phyloP scores from a whole-genome alignment of 306 rosid species.

The Benincasa hispida region DNA sequence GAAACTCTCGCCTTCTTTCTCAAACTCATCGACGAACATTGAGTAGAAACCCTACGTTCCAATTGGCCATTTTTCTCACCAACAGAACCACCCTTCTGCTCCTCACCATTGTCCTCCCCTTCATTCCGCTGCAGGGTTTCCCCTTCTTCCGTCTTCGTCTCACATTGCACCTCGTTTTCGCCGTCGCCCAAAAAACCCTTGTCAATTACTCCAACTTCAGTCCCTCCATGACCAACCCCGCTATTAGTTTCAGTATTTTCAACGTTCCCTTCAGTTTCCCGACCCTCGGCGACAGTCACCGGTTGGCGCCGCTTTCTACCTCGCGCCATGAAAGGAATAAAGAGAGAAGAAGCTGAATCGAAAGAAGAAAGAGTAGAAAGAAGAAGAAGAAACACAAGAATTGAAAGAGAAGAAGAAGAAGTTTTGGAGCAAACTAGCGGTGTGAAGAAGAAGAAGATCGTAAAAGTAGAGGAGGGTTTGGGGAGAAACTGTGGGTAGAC shows the following conservation, averaged over 20 bases:
- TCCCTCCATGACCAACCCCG: background rate
- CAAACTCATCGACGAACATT: background rate
- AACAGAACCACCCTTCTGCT: background rate
- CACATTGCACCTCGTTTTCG: background rate
- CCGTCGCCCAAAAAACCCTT: background rate
- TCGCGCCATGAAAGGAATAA: background rate
- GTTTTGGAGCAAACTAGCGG: background rate
- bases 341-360: background rate
- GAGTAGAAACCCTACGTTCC: background rate
- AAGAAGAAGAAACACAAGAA: background rate
- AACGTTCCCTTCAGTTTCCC: background rate
- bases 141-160: background rate
- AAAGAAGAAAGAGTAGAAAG: background rate
- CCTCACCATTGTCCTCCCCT: background rate
- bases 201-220: background rate
- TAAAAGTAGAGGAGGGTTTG: background rate
- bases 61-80: background rate
- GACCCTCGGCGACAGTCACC: background rate
- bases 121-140: background rate
- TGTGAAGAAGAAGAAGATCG: background rate
- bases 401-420: background rate
- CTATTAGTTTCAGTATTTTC: background rate
- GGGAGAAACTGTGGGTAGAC: slow-evolving; percentile 7
- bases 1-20: slow-evolving; percentile 8
- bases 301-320: slow-evolving; percentile 6